These are phyloP conservation scores for Suhomyces sp. DNA, from an alignment of 805 yeast genomes.

Conservation along the genomic window DNA sequence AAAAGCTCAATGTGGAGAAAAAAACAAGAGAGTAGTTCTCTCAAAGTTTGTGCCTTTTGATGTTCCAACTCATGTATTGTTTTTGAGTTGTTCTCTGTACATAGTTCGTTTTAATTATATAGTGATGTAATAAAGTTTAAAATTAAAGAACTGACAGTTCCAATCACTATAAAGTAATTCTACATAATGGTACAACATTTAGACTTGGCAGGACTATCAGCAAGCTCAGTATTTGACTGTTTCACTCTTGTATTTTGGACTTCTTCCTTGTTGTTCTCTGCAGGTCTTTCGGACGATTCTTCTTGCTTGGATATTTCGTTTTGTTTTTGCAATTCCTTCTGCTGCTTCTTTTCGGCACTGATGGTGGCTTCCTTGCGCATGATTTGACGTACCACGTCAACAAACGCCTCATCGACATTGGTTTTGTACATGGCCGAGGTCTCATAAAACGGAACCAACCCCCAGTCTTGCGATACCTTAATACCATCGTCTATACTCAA, in stretches of 20 bases:
- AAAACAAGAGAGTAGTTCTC: neutral
- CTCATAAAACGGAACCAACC: slow-evolving; percentile 86
- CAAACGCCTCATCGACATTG: slow-evolving; percentile 87
- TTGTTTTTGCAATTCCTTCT: slow-evolving; percentile 40
- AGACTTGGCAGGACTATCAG: slow-evolving; percentile 12
- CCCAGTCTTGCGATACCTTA: slow-evolving; percentile 81
- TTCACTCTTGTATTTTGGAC: slow-evolving; percentile 15
- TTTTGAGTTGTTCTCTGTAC: no score
- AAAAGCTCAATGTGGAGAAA: no score
- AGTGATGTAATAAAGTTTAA: neutral
- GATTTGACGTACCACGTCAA: slow-evolving; percentile 85
- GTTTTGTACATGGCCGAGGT: slow-evolving; percentile 89
- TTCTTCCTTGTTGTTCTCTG: slow-evolving; percentile 8
- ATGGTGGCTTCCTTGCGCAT: slow-evolving; percentile 65
- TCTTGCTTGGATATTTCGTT: slow-evolving; percentile 11
- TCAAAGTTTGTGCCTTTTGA: no score
- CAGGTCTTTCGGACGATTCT: slow-evolving; percentile 4
- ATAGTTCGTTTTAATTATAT: neutral
- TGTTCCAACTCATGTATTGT: no score
- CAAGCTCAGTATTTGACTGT: slow-evolving; percentile 17
- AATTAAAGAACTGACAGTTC: slow-evolving; percentile 1
- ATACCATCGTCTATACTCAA: slow-evolving; percentile 80
- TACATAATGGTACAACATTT: slow-evolving; percentile 34
- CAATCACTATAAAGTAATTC: neutral
- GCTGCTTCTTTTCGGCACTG: slow-evolving; percentile 44